phyloP scores from a whole-genome alignment of 768 basidiomycete species.

The Pleurotus djamor region DNA sequence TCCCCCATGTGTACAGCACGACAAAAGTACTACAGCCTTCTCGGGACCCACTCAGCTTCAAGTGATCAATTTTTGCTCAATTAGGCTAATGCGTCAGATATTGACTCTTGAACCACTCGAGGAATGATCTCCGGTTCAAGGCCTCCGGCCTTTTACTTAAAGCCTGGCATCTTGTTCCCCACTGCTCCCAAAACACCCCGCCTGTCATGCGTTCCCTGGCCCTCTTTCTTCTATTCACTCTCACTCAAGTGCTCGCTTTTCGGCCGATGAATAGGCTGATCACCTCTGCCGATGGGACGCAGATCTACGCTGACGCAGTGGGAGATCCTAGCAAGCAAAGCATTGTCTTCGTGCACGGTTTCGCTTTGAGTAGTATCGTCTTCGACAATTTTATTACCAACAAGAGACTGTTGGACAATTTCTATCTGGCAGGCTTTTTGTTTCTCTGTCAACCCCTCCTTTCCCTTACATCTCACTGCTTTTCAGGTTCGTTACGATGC shows the following conservation, averaged over 20 bases:
- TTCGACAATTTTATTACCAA: constrained; percentile 33
- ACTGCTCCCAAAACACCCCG: background rate
- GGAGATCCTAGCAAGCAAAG: constrained; percentile 28
- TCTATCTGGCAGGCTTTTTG: constrained; percentile 15
- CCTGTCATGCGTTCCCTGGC: background rate
- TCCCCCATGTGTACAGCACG: too few relatives aligned
- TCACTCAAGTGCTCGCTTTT: background rate
- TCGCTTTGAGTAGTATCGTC: constrained; percentile 20
- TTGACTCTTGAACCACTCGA: background rate
- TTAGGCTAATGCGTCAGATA: background rate
- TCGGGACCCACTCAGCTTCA: too few relatives aligned
- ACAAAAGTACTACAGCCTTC: too few relatives aligned
- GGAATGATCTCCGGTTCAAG: background rate
- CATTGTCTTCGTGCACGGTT: constrained; percentile 34
- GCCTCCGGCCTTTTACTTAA: background rate
- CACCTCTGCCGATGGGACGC: constrained; percentile 28
- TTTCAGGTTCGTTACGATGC: constrained; percentile 13
- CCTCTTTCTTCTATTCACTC: background rate
- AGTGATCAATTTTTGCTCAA: too few relatives aligned
- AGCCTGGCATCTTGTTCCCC: background rate
- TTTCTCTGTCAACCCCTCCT: background rate
- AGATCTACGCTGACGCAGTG: constrained; percentile 29
- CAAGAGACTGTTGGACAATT: constrained; percentile 16
- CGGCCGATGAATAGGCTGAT: constrained; percentile 4
- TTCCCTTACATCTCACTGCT: background rate